Percentiles rank a stretch among this genome's conserved stretches.
Evolutionary conservation across 2,329 filamentous ascomycete species (phyloP).

Genomic region (Botrytis medusae): DNA sequence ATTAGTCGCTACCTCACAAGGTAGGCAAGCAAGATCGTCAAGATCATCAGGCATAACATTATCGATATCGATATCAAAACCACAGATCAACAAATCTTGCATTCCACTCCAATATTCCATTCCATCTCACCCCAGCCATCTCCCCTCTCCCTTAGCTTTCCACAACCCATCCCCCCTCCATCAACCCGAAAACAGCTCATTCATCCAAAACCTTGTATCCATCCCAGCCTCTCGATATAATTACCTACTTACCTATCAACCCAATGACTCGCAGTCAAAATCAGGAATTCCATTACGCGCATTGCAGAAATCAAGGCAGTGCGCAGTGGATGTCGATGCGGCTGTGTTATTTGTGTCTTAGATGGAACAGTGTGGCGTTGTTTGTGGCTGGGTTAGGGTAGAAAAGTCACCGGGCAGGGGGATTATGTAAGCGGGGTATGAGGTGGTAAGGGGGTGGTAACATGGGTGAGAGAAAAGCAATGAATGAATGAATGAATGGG

Average conservation of each 20-base stretch:
- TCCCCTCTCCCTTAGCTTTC: too few relatives aligned
- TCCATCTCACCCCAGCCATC: neutral
- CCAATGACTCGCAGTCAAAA: neutral
- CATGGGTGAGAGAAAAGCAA: neutral
- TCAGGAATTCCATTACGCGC: neutral
- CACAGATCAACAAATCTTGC: neutral
- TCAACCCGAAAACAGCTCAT: too few relatives aligned
- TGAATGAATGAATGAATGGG: too few relatives aligned
- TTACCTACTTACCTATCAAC: neutral
- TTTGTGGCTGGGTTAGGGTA: neutral
- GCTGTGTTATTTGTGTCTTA: neutral
- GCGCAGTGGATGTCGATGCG: neutral
- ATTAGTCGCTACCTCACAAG: neutral
- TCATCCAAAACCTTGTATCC: neutral
- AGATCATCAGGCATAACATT: neutral
- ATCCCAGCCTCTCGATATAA: neutral
- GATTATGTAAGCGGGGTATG: neutral
- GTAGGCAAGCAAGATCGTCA: neutral
- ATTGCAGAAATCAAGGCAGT: neutral
- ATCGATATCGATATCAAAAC: neutral
- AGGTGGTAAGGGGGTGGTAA: neutral
- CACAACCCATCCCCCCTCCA: neutral
- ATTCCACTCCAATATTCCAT: neutral
- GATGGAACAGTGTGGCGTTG: neutral
- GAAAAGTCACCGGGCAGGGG: neutral